A percentile compares a stretch with the other conserved stretches of the same genome.
Conservation (phyloP, 176 grass and related monocot species). For the Triticum aestivum region IWGSC_CS_RefSeq_v2.1 NC_057800.1:635437237-635437736, state of each 20-base stretch:
- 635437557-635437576: conserved; percentile 82
- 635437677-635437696: conserved; percentile 57
- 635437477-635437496: conserved; percentile 44
- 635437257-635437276: conserved; percentile 72
- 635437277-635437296: conserved; percentile 67
- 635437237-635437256: conserved; percentile 76
- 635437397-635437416: conserved; percentile 35
- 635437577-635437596: conserved; percentile 81
- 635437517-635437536: neutral
- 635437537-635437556: conserved; percentile 47
- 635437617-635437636: conserved; percentile 68
- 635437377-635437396: conserved; percentile 68
- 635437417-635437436: neutral
- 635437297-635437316: conserved; percentile 32
- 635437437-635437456: conserved; percentile 61
- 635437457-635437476: conserved; percentile 79
- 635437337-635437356: conserved; percentile 77
- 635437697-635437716: conserved; percentile 82
- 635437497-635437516: neutral
- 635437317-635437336: neutral
- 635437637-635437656: conserved; percentile 55
- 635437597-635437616: conserved; percentile 83
- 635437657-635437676: conserved; percentile 63
- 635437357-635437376: conserved; percentile 58
- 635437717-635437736: conserved; percentile 61